phyloP scores from a whole-genome alignment of 2,329 filamentous ascomycete species.

The Coleophoma cylindrospora region DNA sequence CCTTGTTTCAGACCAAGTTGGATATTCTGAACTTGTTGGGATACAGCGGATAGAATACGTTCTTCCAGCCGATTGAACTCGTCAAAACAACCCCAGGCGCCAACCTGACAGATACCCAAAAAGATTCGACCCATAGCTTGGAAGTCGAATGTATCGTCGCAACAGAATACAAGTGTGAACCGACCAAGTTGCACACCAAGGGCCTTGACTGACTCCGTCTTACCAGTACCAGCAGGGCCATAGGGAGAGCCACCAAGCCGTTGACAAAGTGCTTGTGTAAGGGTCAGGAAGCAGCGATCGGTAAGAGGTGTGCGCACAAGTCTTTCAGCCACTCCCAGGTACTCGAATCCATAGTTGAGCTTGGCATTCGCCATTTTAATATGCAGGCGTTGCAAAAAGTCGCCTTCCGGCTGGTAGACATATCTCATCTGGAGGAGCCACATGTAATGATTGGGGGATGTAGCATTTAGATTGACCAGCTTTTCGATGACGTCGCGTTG shows the following conservation, averaged over 20 bases:
- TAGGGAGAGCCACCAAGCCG: conserved; percentile 95
- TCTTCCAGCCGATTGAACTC: conserved; percentile 99
- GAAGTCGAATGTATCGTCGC: conserved; percentile 99
- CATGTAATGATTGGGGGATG: conserved; percentile 72
- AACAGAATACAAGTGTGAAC: conserved; percentile 98
- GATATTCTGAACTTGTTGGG: conserved; percentile 99
- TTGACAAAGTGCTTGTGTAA: conserved; percentile 93
- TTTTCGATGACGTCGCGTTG: conserved; percentile 92
- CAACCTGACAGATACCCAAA: conserved; percentile 97
- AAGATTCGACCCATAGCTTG: conserved; percentile 99
- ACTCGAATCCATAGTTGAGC: conserved; percentile 96
- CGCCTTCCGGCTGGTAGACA: conserved; percentile 77
- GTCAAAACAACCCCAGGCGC: conserved; percentile 99
- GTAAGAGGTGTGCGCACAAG: conserved; percentile 95
- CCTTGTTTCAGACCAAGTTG: conserved; percentile 90
- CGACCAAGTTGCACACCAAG: conserved; percentile 93
- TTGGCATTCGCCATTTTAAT: conserved; percentile 97
- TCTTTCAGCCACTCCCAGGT: conserved; percentile 91
- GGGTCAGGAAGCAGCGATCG: conserved; percentile 95
- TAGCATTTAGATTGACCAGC: conserved; percentile 71
- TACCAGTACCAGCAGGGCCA: conserved; percentile 94
- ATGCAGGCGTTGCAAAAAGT: conserved; percentile 74
- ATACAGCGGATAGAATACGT: conserved; percentile 94
- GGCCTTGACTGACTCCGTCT: conserved; percentile 98
- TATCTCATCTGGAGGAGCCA: conserved; percentile 99